A percentile compares a stretch with the other conserved stretches of the same genome.
phyloP scores from a whole-genome alignment of 1,284 basidiomycete genomes.

The Papiliotrema fonsecae region DNA sequence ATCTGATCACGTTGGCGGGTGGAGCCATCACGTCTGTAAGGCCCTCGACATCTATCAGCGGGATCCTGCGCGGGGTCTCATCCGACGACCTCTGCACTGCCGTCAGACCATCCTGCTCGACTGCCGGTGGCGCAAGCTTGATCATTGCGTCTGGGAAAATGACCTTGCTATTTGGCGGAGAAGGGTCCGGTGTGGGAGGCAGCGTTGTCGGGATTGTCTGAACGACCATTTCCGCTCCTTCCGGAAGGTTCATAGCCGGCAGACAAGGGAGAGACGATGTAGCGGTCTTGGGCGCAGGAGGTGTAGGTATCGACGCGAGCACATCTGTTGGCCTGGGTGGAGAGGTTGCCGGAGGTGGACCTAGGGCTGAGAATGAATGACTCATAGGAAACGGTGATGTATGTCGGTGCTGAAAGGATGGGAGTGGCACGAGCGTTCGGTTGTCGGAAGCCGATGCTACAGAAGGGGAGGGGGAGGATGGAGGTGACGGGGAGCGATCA shows the following conservation, averaged over 20 bases:
- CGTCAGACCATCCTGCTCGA: constrained; percentile 5
- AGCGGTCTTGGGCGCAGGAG: constrained; percentile 10
- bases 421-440: constrained; percentile 7
- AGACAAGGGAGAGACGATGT: constrained; percentile 5
- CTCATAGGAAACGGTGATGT: constrained; percentile 15
- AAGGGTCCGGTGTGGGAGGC: constrained; percentile 32
- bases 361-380: constrained; percentile 22
- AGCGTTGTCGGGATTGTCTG: constrained; percentile 8
- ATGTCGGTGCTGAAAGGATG: constrained; percentile 17
- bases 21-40: constrained; percentile 1
- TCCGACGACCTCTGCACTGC: not conserved
- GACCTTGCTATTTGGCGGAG: constrained; percentile 19
- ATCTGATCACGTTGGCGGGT: not conserved
- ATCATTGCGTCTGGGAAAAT: constrained; percentile 29
- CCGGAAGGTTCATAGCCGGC: not conserved
- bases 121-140: constrained; percentile 27
- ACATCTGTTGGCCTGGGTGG: not conserved
- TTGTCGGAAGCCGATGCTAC: not conserved
- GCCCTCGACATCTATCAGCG: not conserved
- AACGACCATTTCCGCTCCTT: not conserved
- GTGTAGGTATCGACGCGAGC: constrained; percentile 5
- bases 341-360: constrained; percentile 5
- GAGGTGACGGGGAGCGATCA: not conserved
- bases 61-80: not conserved
- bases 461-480: not conserved